phyloP scores from a whole-genome alignment of 352 stramenopile species.

The Bremia lactucae region DNA sequence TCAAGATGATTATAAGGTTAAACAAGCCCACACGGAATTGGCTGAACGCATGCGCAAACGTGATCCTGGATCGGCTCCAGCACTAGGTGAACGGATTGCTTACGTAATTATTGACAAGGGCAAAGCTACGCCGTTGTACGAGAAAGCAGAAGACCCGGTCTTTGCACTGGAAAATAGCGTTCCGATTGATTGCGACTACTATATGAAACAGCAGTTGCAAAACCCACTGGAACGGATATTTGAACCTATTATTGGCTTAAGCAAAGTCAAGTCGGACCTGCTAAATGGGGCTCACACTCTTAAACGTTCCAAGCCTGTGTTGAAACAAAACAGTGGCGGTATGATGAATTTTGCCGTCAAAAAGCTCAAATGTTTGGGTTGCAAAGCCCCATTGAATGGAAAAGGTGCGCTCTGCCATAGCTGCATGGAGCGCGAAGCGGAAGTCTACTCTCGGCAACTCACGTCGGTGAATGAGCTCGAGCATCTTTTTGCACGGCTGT shows the following conservation, averaged over 20 bases:
- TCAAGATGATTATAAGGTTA: constrained; percentile 97
- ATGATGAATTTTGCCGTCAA: constrained; percentile 99
- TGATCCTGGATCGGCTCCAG: constrained; percentile 93
- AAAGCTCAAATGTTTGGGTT: constrained; percentile 95
- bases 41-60: constrained; percentile 97
- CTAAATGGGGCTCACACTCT: constrained; percentile 96
- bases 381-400: constrained; percentile 89
- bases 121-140: constrained; percentile 93
- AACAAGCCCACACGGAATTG: constrained; percentile 98
- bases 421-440: constrained; percentile 87
- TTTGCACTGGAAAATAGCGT: constrained; percentile 98
- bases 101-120: constrained; percentile 99
- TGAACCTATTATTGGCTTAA: constrained; percentile 93
- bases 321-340: constrained; percentile 91
- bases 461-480: constrained; percentile 89
- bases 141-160: constrained; percentile 97
- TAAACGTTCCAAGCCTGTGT: constrained; percentile 94
- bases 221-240: constrained; percentile 98
- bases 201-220: constrained; percentile 97
- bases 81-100: constrained; percentile 97
- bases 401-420: constrained; percentile 89
- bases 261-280: constrained; percentile 86
- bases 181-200: constrained; percentile 98
- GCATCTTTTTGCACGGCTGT: constrained; percentile 91
- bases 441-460: constrained; percentile 94